Evolutionary conservation across 108 stramenopile genomes (phyloP), one percentile per base, ranked within the genome.

Genomic region (Pseudonitzschia multiseries): DNA sequence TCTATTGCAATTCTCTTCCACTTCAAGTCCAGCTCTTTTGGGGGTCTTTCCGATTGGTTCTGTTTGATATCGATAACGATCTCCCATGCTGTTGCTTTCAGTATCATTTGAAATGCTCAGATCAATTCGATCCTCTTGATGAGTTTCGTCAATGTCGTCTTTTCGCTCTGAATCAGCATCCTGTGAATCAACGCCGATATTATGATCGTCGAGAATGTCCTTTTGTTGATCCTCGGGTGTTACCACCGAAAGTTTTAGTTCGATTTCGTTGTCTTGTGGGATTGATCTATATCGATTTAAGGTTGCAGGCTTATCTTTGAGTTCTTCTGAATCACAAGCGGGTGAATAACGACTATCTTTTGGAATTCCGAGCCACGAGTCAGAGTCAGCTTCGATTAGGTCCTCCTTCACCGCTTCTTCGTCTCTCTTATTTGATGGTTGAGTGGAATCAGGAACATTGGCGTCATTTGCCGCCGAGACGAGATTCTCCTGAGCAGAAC

Each of bases 41-140:
- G 65, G 65, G 13, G 65, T 67, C 65, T 46, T 67, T 48, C 65
- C 65, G 14, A 67, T 29, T 28, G 65, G 65, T 48, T 67, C 65
- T 24, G 61, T 62, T 62, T 62, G 32, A 28, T 62, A 62, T 18
- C 61, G 61, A n/a, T 40, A 17, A 26, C 5, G 54, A 56, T 21
- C 24, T 56, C 20, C 10, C 9, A 12, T 1, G 2, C 20, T 20
- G 1, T 10, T 26, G 10, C 54, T 24, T 26, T 56, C 26, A 6
- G 3, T 26, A 56, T 24, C 54, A 26, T 24, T 10, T 26, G 54
- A 22, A 21, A 10, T 56, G 10, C 3, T 56, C 4, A 26, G 1
- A 56, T 4, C 22, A 56, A 3, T 24, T 56, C 2, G 9, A 56
- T 56, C 54, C 54, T 10, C 50, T 51, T 51, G 50, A 17, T 3